Base-by-base conservation (phyloP, 1,284 basidiomycete species). In the Cronartium quercuum region DNA sequence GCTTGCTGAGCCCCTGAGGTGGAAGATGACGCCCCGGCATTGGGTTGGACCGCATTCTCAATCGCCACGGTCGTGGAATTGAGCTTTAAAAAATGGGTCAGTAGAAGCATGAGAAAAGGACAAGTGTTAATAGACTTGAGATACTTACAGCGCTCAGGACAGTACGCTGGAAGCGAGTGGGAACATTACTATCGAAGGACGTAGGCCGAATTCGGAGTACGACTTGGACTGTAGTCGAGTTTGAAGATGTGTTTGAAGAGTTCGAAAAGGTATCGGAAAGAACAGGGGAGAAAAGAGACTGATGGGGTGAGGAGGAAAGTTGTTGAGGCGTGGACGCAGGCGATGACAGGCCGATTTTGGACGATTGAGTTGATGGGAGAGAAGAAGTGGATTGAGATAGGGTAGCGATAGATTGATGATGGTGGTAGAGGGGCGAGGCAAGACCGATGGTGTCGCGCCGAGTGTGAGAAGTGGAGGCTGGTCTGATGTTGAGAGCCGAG, bases 171-270 rank as follows among this genome's bases (percentile, higher is more conserved):
- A 97, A 97, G 83, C 94, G 90, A 83, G 90, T 87, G 77, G 95
- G 94, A 77, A 97, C 94, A 79, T 78, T 80, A 29, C 88, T 88
- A 75, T 93, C 90, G 58, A 85, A 83, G 74, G 91, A 92, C 64
- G 91, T 87, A 34, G 95, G 95, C 77, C 94, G 87, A 78, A 98
- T 94, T 77, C 95, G 90, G 77, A 98, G 86, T 78, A 94, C 94
- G 94, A 81, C 29, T 69, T 57, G 47, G 66, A 76, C 76, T 34
- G 57, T 66, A 58, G 24, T 62, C 10, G 34, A 51, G 29, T 24
- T 35, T 44, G 47, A 29, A 51, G n/a, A 29, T 10, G 57, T 44
- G 13, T 18, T 37, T 37, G 61, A 40, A 10, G 15, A 24, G 10
- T 15, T n/a, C 6, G 21, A 6, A 66, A 12, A 0, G 34, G 13